phyloP scores from a whole-genome alignment of 73 alveolate genomes.

The Stentor coeruleus region DNA sequence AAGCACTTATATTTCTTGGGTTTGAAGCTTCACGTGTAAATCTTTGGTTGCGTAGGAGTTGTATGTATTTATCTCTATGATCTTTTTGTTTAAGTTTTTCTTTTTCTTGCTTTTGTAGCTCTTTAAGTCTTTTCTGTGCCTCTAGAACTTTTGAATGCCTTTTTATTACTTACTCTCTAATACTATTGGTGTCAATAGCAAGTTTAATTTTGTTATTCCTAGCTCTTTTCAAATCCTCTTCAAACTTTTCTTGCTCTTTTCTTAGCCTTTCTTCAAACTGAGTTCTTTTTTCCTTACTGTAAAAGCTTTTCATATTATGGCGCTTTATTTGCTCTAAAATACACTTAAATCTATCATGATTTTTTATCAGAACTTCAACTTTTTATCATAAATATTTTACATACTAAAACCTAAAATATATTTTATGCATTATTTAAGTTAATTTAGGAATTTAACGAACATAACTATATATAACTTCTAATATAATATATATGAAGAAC shows the following conservation, averaged over 20 bases:
- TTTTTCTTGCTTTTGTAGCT: constrained; percentile 15
- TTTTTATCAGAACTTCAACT: too few species aligned
- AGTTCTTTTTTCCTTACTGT: not conserved
- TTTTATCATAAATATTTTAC: too few species aligned
- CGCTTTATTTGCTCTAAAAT: too few species aligned
- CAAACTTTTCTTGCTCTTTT: constrained; percentile 10
- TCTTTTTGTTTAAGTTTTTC: not conserved
- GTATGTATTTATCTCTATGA: not conserved
- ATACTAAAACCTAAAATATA: too few species aligned
- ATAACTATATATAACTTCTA: too few species aligned
- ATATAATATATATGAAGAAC: too few species aligned
- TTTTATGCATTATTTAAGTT: too few species aligned
- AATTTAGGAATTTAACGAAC: too few species aligned
- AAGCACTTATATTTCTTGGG: not conserved
- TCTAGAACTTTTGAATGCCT: constrained; percentile 4
- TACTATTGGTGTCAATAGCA: not conserved
- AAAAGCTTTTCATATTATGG: constrained; percentile 10
- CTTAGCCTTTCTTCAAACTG: constrained; percentile 12
- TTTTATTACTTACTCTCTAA: not conserved
- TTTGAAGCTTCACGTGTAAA: not conserved
- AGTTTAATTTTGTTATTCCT: not conserved
- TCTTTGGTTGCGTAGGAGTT: not conserved
- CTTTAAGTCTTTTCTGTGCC: constrained; percentile 18
- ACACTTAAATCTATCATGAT: too few species aligned
- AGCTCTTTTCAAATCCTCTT: not conserved